A percentile compares a stretch with the other conserved stretches of the same genome.
These are phyloP conservation scores for Cercospora sp. DNA, from an alignment of 2,329 filamentous ascomycete genomes.

Conservation along the genomic window DNA sequence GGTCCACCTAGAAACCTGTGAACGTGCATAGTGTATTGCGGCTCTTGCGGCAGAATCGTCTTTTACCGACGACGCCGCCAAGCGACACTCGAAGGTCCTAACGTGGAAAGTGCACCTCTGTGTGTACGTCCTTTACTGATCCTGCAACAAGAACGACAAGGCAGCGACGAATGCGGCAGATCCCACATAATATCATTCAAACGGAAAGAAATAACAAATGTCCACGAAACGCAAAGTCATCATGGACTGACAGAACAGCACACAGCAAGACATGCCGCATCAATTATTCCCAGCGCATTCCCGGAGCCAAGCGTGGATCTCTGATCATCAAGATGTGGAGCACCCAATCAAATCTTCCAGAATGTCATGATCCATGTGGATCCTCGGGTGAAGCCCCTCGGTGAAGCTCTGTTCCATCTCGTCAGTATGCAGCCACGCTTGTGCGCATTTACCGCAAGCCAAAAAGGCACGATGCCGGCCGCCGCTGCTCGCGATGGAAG, in stretches of 20 bases:
- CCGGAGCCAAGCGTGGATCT: neutral
- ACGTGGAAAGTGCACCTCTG: neutral
- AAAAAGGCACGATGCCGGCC: slow-evolving; percentile 6
- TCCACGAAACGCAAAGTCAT: neutral
- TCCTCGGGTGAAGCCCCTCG: neutral
- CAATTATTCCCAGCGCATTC: slow-evolving; percentile 1
- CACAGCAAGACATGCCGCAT: neutral
- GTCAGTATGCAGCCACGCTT: slow-evolving; percentile 6
- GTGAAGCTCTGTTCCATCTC: neutral
- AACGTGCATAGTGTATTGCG: neutral
- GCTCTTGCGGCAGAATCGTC: neutral
- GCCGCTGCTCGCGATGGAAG: neutral
- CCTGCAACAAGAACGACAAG: neutral
- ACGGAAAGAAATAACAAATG: neutral
- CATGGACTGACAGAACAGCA: neutral
- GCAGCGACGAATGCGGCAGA: neutral
- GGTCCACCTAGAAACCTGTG: neutral
- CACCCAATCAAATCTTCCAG: neutral
- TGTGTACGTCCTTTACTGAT: neutral
- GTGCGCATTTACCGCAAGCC: slow-evolving; percentile 6
- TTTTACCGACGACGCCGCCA: neutral
- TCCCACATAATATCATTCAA: neutral
- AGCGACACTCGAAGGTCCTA: neutral
- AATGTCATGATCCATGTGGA: neutral
- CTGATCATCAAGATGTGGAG: neutral